Evolutionary conservation across 768 basidiomycete species (phyloP), one percentile per base, ranked within the genome.

Genomic region (Kwoniella dendrophila): DNA sequence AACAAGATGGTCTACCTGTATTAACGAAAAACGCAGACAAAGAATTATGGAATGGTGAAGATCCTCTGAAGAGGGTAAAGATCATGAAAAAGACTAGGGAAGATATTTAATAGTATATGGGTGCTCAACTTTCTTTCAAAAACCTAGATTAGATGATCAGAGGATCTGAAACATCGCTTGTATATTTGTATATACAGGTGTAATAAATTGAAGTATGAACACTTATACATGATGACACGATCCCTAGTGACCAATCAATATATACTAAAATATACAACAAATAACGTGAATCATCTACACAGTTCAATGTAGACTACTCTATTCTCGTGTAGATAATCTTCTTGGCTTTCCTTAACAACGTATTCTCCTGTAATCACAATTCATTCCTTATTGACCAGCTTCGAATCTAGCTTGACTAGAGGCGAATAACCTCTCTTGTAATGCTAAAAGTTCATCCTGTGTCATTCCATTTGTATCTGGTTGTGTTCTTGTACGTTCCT

Each of bases 391-490:
- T 49, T 74, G 70, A 6, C 70, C 68, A 5, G 77, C 77, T 30
- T 80, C 81, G 40, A 77, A 77, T 34, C 78, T 56, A 0, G 80
- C 81, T 68, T 90, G 86, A 78, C 90, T 91, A 45, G 87, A 87
- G n/a, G 93, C 94, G 72, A 99, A 98, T 26, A 99, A 82, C 67
- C 86, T 85, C 76, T 97, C 90, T 80, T 99, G 96, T 75, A 88
- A 85, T 61, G 86, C 87, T 34, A 88, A 81, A 29, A 97, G 85
- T 73, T 99, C 92, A 76, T 92, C 95, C 71, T 92, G 87, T 7
- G 92, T 89, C 81, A 96, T 81, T 38, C 93, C 95, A 43, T 93
- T 92, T 34, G 91, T 90, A 55, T 71, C 73, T 20, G 67, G 71
- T 57, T 64, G 69, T 38, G 68, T 68, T 29, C 68, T 59, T 26